Evolutionary conservation across 176 grass and related monocot genomes (phyloP), one percentile per base, ranked within the genome.

Genomic region (Poa pratensis): DNA sequence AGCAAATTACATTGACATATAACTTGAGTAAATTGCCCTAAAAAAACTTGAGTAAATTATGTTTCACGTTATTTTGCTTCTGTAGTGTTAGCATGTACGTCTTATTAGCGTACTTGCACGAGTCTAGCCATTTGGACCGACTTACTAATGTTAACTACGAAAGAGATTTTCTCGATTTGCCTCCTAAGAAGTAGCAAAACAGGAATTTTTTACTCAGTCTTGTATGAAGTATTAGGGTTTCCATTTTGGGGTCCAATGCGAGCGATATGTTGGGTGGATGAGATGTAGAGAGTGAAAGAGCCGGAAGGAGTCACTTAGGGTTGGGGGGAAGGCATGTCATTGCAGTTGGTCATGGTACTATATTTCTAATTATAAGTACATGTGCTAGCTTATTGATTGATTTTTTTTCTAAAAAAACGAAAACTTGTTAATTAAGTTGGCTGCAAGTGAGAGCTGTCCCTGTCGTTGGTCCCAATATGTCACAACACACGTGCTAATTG

Each of bases 401-500:
- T 27, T 10, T 14, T 27, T 55, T n/a, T 3, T 9, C 8, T 57
- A 9, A 57, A 9, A 9, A 22, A 58, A 20, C 51, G 6, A 40
- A 43, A 43, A 43, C 42, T 48, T 4, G 1, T 59, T 4, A 59
- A 11, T 59, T 23, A 23, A 23, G 9, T 69, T 11, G 8, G 65
- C 32, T 20, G 9, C 24, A 14, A 27, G 59, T 2, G 6, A 72
- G 40, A 73, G 22, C 8, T 9, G 28, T 80, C 53, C 10, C 1
- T 65, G 68, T 54, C 77, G 6, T 15, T 28, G 2, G 39, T 20
- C 15, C 78, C 19, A 20, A 6, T 39, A 49, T 28, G 71, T 87
- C 60, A 77, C 60, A 77, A 83, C 13, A 53, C 52, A 63, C 64
- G 39, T 76, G 72, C 20, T 13, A 32, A 19, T 17, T 42, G 16